phyloP scores from a whole-genome alignment of 148 eudicot genomes.

The Pouteria glomerata region DNA sequence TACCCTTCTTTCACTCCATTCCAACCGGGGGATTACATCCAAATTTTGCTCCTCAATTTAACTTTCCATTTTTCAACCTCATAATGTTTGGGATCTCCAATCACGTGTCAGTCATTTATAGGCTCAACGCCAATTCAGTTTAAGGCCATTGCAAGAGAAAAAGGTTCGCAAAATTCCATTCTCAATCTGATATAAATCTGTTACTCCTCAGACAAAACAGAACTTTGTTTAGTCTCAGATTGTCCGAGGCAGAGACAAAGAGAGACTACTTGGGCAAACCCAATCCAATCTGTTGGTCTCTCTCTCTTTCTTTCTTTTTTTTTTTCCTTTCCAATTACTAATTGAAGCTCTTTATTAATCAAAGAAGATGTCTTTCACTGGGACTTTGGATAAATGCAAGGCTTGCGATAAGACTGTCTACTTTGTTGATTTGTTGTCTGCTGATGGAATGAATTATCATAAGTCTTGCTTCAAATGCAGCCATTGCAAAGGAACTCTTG shows the following conservation, averaged over 20 bases:
- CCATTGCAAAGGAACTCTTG: conserved; percentile 97
- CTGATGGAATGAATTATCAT: conserved; percentile 82
- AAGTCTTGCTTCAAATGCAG: conserved; percentile 93
- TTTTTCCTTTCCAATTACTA: too few relatives aligned
- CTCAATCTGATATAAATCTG: conserved; percentile 10
- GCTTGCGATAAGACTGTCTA: conserved; percentile 96
- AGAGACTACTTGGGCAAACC: too few relatives aligned
- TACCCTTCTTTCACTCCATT: conserved; percentile 27
- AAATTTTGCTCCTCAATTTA: conserved; percentile 5
- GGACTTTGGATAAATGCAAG: conserved; percentile 94
- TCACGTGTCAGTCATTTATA: conserved; percentile 29
- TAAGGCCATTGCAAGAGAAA: conserved; percentile 18
- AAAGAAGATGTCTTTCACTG: conserved; percentile 72
- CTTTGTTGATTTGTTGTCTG: conserved; percentile 78
- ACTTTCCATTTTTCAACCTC: conserved; percentile 15
- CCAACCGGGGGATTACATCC: conserved; percentile 7
- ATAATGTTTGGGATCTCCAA: conserved; percentile 33
- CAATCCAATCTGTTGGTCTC: too few relatives aligned
- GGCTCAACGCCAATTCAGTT: conserved; percentile 9
- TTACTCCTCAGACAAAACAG: too few relatives aligned
- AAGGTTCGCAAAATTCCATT: conserved; percentile 14
- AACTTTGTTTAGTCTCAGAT: too few relatives aligned
- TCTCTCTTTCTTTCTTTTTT: too few relatives aligned
- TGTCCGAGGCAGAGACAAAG: too few relatives aligned
- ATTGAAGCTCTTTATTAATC: too few relatives aligned